Base-by-base conservation (phyloP, 148 eudicot genomes). In the Rhododendron griersonianum region DNA sequence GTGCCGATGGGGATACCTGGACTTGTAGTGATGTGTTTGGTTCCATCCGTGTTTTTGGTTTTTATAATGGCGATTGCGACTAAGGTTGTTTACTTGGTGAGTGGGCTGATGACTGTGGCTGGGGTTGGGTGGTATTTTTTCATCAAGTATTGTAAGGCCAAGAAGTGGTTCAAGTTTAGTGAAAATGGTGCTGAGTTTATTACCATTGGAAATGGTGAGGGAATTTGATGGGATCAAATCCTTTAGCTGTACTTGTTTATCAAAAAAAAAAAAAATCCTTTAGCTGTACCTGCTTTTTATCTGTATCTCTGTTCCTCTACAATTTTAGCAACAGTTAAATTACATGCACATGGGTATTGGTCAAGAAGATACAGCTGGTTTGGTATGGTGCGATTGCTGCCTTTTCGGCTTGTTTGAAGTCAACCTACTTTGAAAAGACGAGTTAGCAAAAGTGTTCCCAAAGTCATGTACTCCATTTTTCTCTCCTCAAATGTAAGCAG, bases 51-150 rank as follows among this genome's bases (percentile, higher is more conserved):
- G 16, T 93, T 93, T 83, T 85, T 93, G 87, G 91, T 93, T 19
- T 88, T 87, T n/a, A 87, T 93, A 47, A 91, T 93, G 95, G 90
- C 82, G 15, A 88, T 91, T 73, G 95, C 93, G 44, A 91, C 92
- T 0, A 90, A 88, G 86, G 89, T 85, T 25, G 95, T 93, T 4
- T 93, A 88, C 51, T 85, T 93, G 83, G 93, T 93, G 82, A 88
- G 93, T 81, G 93, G 91, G 35, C 4, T 89, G 53, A 89, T 93
- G 95, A 93, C 93, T 30, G 89, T 87, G 11, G 92, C 85, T 25
- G 95, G 93, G 59, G 81, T 93, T 25, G 28, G 81, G 5, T 93
- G 95, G 95, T 91, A 79, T 87, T 87, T 90, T 33, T 78, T 86
- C 8, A 88, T 93, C 89, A 93, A 77, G 59, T 18, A 86, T 14